phyloP scores from a whole-genome alignment of 192 early-diverging fungal species.

The Backusella australiensis region DNA sequence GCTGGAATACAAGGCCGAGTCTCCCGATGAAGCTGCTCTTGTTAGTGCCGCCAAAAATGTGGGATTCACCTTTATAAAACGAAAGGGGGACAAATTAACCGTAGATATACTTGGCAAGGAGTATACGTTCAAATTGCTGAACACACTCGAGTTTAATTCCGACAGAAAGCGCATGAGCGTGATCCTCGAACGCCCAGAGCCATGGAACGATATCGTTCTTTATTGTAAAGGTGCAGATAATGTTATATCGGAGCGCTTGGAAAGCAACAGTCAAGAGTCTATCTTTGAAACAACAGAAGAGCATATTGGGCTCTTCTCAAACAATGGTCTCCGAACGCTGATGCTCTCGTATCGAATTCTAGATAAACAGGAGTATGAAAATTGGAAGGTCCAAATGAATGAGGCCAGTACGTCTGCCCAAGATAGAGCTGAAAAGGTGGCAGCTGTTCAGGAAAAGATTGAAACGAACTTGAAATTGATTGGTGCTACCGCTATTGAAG shows the following conservation, averaged over 20 bases:
- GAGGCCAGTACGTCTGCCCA: constrained; percentile 68
- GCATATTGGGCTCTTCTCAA: constrained; percentile 76
- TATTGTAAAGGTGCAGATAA: constrained; percentile 96
- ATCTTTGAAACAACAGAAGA: constrained; percentile 56
- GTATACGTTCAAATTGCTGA: constrained; percentile 72
- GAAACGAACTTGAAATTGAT: constrained; percentile 82
- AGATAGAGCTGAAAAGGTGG: constrained; percentile 73
- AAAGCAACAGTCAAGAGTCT: constrained; percentile 37
- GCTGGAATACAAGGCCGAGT: constrained; percentile 69
- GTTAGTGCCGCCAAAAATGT: constrained; percentile 76
- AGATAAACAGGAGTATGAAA: constrained; percentile 66
- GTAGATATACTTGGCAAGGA: constrained; percentile 70
- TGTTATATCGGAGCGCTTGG: constrained; percentile 86
- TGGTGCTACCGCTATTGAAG: constrained; percentile 96
- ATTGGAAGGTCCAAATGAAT: constrained; percentile 74
- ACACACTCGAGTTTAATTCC: constrained; percentile 95
- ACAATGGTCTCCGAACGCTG: constrained; percentile 88
- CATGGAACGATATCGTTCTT: constrained; percentile 78
- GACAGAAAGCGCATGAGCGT: constrained; percentile 95
- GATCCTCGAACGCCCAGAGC: constrained; percentile 71
- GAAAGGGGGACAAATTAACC: constrained; percentile 49
- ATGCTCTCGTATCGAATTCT: constrained; percentile 81
- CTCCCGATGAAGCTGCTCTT: constrained; percentile 82
- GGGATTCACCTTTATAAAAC: constrained; percentile 69
- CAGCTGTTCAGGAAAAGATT: constrained; percentile 70